Conservation (phyloP, 202 grass and related monocot genomes). For the Zizania palustris region DNA sequence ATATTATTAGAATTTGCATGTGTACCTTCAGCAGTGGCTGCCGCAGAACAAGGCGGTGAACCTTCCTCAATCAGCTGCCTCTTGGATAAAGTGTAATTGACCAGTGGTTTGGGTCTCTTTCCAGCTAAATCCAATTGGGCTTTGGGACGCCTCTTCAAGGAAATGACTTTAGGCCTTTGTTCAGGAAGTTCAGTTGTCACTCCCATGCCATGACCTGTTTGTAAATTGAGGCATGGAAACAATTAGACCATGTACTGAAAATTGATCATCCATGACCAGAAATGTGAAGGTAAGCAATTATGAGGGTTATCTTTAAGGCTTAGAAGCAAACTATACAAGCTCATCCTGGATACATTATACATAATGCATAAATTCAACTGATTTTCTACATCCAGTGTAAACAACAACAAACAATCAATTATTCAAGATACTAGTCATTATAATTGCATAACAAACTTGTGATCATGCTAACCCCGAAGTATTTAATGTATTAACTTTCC, state of each 20-base stretch:
- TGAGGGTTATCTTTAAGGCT: neutral
- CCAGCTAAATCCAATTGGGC: conserved; percentile 27
- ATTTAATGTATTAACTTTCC: conserved; percentile 13
- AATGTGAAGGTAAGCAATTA: conserved; percentile 27
- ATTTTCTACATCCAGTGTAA: conserved; percentile 10
- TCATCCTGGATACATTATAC: neutral
- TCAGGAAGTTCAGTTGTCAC: conserved; percentile 62
- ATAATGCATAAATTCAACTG: conserved; percentile 16
- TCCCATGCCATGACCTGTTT: conserved; percentile 26
- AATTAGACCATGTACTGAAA: neutral
- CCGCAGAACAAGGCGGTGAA: conserved; percentile 27
- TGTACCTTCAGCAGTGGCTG: conserved; percentile 40
- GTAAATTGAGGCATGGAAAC: neutral
- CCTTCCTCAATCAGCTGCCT: conserved; percentile 44
- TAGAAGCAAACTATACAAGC: neutral
- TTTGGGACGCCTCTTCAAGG: conserved; percentile 28
- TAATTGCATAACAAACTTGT: conserved; percentile 11
- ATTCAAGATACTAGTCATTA: neutral
- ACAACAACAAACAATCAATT: conserved; percentile 11
- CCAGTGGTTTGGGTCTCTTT: conserved; percentile 22
- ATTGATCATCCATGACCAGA: neutral
- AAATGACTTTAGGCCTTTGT: conserved; percentile 45
- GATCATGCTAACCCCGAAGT: neutral
- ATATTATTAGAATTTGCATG: conserved; percentile 18
- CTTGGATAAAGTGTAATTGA: conserved; percentile 38